Base-by-base conservation (phyloP, 2,329 filamentous ascomycete species). In the Fragosphaeria purpurea region DNA sequence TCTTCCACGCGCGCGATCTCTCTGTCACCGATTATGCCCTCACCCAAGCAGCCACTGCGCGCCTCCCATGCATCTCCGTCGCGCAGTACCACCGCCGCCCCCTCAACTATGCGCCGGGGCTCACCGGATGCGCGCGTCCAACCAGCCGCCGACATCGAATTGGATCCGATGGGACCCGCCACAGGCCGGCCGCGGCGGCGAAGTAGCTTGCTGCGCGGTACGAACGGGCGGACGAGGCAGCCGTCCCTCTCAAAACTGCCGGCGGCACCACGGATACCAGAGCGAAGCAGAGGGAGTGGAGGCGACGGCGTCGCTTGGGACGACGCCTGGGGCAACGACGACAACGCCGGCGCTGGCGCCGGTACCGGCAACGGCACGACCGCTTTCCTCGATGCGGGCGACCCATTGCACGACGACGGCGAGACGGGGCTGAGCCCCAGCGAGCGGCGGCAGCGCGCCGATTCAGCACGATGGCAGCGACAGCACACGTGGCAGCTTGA, bases 221-320 rank as follows among this genome's bases (percentile, higher is more conserved):
- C 73, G 59, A 70, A 68, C 55, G 66, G 69, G 48, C 35, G 35
- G 35, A 7, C 35, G 11, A 37, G 35, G 11, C 7, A 37, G 35
- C 7, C 7, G 35, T 49, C 37, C 10, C 48, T 40, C 85, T 88
- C 58, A 83, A 88, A 57, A 85, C 84, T 44, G 65, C 86, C 32
- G 80, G 86, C 54, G 86, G 91, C 59, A 90, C 95, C 62, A 90
- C 95, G 69, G 90, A 96, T 73, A 87, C 86, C 2, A 90, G 89
- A 1, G 71, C 22, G 22, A 22, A 22, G 22, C 22, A 22, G 22
- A 22, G 22, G 22, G 22, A 22, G 22, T 22, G 22, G 22, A 22
- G 95, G 58, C 93, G 88, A 41, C 76, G 77, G 60, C 79, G 80
- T 64, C 75, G 83, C 62, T 80, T 83, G 61, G 79, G 86, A 88